Base-by-base conservation (phyloP, 768 basidiomycete species). In the Lentinula raphanica region DNA sequence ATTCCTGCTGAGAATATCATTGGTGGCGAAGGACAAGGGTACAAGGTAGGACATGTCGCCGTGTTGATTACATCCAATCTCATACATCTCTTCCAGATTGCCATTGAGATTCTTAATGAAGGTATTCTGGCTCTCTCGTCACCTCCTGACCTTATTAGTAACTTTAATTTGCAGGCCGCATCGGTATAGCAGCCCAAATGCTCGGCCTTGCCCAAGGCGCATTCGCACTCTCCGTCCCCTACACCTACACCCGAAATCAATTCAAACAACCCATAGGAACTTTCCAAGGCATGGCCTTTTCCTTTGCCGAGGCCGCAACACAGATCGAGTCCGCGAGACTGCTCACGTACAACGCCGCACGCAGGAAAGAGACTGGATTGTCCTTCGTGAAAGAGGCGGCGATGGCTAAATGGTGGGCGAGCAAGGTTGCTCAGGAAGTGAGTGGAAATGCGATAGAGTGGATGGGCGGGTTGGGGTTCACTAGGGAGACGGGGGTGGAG, bases 151-250 rank as follows among this genome's bases (percentile, higher is more conserved):
- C 29, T 19, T 32, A 27, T n/a, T n/a, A 49, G 44, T 31, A 54
- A 42, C 44, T 21, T 31, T 49, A 36, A 1, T 32, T 31, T 48
- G 42, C 46, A 84, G 85, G 90, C 56, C 92, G 96, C 59, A 96
- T 98, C 64, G 96, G 96, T 31, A 98, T 98, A 62, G 97, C 96
- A 17, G 96, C 92, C 0, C 97, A 99, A 73, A 98, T 98, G 97
- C 80, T 99, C 55, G 97, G 97, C 15, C 86, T 98, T 29, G 97
- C 97, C 2, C 94, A 98, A 67, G 97, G 96, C 23, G 95, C 94
- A 2, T 99, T 98, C 68, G 86, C 95, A 74, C 92, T 95, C 69
- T 82, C 91, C 1, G 92, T 98, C n/a, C 87, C 91, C 0, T 97
- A 97, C 71, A 92, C 97, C 1, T 97, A 92, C 73, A 83, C 94